phyloP scores from a whole-genome alignment of 257 asterid species.

The Solanum tarapatanum region DNA sequence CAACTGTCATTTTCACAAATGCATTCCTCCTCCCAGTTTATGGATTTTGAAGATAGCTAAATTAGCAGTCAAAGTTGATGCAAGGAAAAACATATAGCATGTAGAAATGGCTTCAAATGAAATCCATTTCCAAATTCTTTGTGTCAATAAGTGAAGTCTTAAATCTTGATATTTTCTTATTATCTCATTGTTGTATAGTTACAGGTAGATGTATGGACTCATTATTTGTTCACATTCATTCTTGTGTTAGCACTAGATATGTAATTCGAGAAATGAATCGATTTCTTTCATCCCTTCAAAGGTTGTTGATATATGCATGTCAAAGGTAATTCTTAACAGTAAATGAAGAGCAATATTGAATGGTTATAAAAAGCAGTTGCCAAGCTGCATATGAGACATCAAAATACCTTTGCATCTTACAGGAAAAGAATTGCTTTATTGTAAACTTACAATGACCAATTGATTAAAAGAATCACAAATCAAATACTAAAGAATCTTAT shows the following conservation, averaged over 20 bases:
- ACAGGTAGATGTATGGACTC: background rate
- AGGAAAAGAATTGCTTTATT: constrained; percentile 22
- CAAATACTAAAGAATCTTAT: constrained; percentile 47
- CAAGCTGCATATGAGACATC: background rate
- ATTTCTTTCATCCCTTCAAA: background rate
- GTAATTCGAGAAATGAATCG: background rate
- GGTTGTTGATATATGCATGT: background rate
- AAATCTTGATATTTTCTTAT: background rate
- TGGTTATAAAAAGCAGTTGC: background rate
- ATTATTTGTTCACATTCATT: background rate
- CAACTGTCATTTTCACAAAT: background rate
- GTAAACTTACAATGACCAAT: constrained; percentile 24
- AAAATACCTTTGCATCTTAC: background rate
- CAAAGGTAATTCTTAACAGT: background rate
- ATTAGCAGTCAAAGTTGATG: background rate
- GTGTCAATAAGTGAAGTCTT: background rate
- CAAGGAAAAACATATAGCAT: background rate
- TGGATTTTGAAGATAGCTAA: background rate
- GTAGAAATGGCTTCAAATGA: background rate
- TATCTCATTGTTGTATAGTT: background rate
- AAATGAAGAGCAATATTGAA: background rate
- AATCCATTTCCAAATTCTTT: background rate
- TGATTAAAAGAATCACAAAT: constrained; percentile 17
- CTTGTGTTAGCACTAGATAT: background rate
- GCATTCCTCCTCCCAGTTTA: background rate